Evolutionary conservation across 768 basidiomycete genomes (phyloP).

Genomic region (Crucibulum laeve): DNA sequence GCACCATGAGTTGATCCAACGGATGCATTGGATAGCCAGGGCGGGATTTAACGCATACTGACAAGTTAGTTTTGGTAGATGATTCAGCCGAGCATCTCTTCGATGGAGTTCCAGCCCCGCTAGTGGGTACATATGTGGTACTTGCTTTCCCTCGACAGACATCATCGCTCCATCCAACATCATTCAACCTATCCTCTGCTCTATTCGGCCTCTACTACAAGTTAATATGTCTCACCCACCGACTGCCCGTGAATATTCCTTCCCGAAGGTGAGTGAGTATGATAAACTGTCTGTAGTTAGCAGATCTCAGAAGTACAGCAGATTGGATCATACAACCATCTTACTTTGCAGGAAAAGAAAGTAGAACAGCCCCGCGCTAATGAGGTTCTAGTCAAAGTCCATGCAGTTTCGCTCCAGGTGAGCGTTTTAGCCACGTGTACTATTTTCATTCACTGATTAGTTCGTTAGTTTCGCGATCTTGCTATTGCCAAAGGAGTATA

Average conservation of each 20-base stretch:
- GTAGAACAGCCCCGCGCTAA: constrained; percentile 12
- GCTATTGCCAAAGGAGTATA: constrained; percentile 30
- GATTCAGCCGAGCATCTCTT: too few relatives aligned
- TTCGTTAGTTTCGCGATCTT: constrained; percentile 39
- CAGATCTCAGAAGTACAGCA: background rate
- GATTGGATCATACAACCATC: constrained; percentile 2
- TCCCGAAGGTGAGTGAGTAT: background rate
- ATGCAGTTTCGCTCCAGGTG: constrained; percentile 45
- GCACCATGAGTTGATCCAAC: too few relatives aligned
- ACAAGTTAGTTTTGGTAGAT: too few relatives aligned
- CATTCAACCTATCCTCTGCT: too few relatives aligned
- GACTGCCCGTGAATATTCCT: background rate
- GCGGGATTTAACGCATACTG: too few relatives aligned
- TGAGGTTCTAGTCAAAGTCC: constrained; percentile 44
- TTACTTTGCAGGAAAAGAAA: background rate
- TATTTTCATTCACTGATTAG: background rate
- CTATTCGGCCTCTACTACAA: background rate
- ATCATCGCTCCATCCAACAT: too few relatives aligned
- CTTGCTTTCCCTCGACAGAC: too few relatives aligned
- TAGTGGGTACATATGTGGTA: too few relatives aligned
- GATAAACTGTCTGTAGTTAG: background rate
- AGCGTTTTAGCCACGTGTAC: background rate
- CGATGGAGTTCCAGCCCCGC: too few relatives aligned
- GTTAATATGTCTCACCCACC: background rate
- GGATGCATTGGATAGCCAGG: too few relatives aligned